These are phyloP conservation scores for Hypoxylon subgilvum DNA, from an alignment of 495 filamentous ascomycete species.

Conservation along the genomic window DNA sequence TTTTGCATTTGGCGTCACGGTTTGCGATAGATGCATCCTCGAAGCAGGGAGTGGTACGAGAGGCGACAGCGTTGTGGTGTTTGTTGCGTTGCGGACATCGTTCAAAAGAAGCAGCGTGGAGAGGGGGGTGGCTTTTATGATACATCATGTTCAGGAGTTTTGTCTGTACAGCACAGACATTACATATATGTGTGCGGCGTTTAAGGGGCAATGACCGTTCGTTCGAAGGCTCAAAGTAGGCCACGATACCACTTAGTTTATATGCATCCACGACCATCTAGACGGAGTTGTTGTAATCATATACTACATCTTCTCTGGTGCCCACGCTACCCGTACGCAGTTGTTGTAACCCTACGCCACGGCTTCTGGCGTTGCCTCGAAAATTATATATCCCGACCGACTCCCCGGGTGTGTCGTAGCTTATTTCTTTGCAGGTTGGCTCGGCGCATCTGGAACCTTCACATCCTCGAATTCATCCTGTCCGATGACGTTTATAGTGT, in stretches of 20 bases:
- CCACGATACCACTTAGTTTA: slow-evolving; percentile 37
- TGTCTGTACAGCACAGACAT: slow-evolving; percentile 30
- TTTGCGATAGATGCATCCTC: slow-evolving; percentile 23
- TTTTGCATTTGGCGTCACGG: slow-evolving; percentile 42
- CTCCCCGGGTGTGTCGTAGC: not conserved
- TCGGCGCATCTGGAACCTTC: slow-evolving; percentile 74
- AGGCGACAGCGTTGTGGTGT: not conserved
- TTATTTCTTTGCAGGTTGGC: slow-evolving; percentile 49
- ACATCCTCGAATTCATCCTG: slow-evolving; percentile 99
- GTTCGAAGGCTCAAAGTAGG: slow-evolving; percentile 21
- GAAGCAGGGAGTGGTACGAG: not conserved
- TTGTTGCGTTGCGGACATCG: slow-evolving; percentile 6
- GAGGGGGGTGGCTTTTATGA: slow-evolving; percentile 19
- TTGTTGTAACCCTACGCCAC: not conserved
- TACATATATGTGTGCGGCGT: slow-evolving; percentile 28
- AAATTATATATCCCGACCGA: not conserved
- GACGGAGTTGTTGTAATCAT: slow-evolving; percentile 9
- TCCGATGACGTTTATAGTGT: slow-evolving; percentile 85
- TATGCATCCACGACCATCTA: slow-evolving; percentile 17
- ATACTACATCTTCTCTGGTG: not conserved
- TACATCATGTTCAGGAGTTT: slow-evolving; percentile 15
- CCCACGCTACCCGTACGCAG: not conserved
- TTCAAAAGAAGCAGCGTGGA: slow-evolving; percentile 18
- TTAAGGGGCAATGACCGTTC: slow-evolving; percentile 20
- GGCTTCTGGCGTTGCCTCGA: too few species aligned